Conservation (phyloP, 768 basidiomycete species). For the Kwoniella botswanensis region DNA sequence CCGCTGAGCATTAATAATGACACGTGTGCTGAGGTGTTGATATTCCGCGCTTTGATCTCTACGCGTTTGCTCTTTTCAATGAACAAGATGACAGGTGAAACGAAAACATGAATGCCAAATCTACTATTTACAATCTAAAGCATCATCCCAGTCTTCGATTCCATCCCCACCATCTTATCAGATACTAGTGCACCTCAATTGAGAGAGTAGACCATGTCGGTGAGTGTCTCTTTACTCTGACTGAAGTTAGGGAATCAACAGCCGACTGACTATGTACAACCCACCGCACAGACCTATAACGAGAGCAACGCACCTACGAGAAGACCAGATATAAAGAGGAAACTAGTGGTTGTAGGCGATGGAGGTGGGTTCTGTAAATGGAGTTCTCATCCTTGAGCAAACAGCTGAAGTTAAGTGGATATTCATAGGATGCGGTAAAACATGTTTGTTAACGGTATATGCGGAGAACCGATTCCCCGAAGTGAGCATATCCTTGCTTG, state of each 20-base stretch:
- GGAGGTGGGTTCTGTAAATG: constrained; percentile 44
- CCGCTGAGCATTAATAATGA: not conserved
- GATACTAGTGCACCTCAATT: too few relatives aligned
- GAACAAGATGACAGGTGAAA: not conserved
- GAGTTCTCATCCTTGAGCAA: not conserved
- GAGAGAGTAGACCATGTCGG: constrained; percentile 9
- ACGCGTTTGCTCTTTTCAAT: constrained; percentile 22
- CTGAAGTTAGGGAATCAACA: not conserved
- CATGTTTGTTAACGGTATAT: constrained; percentile 58
- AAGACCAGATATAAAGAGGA: constrained; percentile 53
- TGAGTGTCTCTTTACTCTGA: not conserved
- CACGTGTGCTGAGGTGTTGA: not conserved
- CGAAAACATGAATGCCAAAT: not conserved
- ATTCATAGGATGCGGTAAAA: constrained; percentile 55
- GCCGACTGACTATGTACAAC: not conserved
- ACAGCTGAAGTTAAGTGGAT: not conserved
- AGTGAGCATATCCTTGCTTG: constrained; percentile 26
- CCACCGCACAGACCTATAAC: constrained; percentile 21
- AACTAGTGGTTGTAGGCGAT: constrained; percentile 56
- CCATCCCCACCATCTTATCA: not conserved
- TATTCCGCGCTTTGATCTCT: constrained; percentile 4
- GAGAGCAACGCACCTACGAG: constrained; percentile 30
- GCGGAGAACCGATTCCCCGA: constrained; percentile 57
- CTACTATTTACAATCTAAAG: not conserved
- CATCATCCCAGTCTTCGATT: not conserved